Percentiles rank a stretch among this genome's conserved stretches.
Evolutionary conservation across 805 yeast genomes (phyloP).

Genomic region (Kodamaea nitidulidarum): DNA sequence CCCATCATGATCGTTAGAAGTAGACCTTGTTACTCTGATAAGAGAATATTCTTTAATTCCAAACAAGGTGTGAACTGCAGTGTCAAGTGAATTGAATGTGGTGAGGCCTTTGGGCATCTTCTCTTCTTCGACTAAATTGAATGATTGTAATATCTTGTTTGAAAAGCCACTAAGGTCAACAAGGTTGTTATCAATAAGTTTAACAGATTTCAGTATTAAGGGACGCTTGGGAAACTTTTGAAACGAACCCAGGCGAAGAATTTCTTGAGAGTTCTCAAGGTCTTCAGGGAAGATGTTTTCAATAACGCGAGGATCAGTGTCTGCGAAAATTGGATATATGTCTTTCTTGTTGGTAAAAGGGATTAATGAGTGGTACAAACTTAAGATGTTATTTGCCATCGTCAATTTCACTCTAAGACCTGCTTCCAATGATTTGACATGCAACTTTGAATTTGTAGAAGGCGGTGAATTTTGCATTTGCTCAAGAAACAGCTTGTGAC

Average conservation of each 20-base stretch:
- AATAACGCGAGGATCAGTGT: slow-evolving; percentile 1
- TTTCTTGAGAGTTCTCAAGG: not conserved
- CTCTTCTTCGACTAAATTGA: slow-evolving; percentile 14
- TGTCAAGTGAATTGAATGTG: slow-evolving; percentile 41
- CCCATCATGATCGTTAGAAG: slow-evolving; percentile 49
- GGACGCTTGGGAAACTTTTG: slow-evolving; percentile 5
- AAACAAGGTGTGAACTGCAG: slow-evolving; percentile 44
- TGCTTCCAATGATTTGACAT: slow-evolving; percentile 46
- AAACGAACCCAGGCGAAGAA: not conserved
- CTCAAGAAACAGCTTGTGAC: not conserved
- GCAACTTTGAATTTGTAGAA: slow-evolving; percentile 25
- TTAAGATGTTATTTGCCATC: slow-evolving; percentile 40
- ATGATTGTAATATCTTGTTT: slow-evolving; percentile 33
- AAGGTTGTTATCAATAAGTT: slow-evolving; percentile 36
- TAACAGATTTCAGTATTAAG: slow-evolving; percentile 25
- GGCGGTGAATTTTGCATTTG: not conserved
- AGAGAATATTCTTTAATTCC: slow-evolving; percentile 40
- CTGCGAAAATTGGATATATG: slow-evolving; percentile 12
- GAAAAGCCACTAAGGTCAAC: slow-evolving; percentile 36
- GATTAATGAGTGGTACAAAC: slow-evolving; percentile 41
- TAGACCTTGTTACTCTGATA: slow-evolving; percentile 51
- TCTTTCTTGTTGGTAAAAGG: slow-evolving; percentile 28
- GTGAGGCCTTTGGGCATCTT: slow-evolving; percentile 17
- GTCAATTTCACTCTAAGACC: slow-evolving; percentile 49
- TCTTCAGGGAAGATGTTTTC: slow-evolving; percentile 3